Percentiles rank a stretch among this genome's conserved stretches.
Evolutionary conservation across 2,329 filamentous ascomycete genomes (phyloP).

Genomic region (Fragosphaeria purpurea): DNA sequence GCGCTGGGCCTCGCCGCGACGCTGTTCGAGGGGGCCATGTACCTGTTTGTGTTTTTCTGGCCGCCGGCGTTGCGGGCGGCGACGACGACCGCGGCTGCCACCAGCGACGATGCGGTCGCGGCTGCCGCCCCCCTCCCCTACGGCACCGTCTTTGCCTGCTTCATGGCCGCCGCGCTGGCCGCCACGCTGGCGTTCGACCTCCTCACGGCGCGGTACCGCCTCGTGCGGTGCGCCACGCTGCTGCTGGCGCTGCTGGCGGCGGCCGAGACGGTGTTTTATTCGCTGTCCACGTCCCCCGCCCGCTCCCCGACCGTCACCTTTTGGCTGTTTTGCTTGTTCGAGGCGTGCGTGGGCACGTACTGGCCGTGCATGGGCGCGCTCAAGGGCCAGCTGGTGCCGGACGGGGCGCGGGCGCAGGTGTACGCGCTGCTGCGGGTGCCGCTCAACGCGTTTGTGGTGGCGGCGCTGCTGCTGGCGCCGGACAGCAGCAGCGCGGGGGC

Average conservation of each 20-base stretch:
- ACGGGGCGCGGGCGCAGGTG: slow-evolving; percentile 40
- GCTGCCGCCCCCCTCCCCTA: slow-evolving; percentile 25
- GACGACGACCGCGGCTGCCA: slow-evolving; percentile 6
- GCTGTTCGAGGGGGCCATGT: slow-evolving; percentile 49
- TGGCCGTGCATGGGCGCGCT: slow-evolving; percentile 43
- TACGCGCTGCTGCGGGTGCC: slow-evolving; percentile 46
- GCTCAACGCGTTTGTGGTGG: slow-evolving; percentile 46
- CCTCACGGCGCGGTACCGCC: slow-evolving; percentile 10
- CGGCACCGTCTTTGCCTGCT: slow-evolving; percentile 37
- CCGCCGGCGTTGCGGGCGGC: slow-evolving; percentile 37
- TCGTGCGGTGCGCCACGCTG: slow-evolving; percentile 20
- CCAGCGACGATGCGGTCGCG: slow-evolving; percentile 5
- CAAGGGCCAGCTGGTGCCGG: slow-evolving; percentile 42
- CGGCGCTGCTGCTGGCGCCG: slow-evolving; percentile 31
- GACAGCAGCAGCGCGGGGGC: slow-evolving; percentile 13
- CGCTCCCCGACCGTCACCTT: slow-evolving; percentile 33
- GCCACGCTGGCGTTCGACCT: slow-evolving; percentile 45
- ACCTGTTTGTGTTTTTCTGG: slow-evolving; percentile 51
- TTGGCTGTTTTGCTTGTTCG: slow-evolving; percentile 46
- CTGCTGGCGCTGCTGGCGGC: slow-evolving; percentile 29
- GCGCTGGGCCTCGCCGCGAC: slow-evolving; percentile 41
- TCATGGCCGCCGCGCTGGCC: slow-evolving; percentile 49
- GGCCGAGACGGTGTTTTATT: slow-evolving; percentile 24
- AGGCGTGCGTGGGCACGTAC: slow-evolving; percentile 45
- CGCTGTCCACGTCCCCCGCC: slow-evolving; percentile 18